Evolutionary conservation across 1,139 yeast species (phyloP).

Genomic region (Pichia cactophila): DNA sequence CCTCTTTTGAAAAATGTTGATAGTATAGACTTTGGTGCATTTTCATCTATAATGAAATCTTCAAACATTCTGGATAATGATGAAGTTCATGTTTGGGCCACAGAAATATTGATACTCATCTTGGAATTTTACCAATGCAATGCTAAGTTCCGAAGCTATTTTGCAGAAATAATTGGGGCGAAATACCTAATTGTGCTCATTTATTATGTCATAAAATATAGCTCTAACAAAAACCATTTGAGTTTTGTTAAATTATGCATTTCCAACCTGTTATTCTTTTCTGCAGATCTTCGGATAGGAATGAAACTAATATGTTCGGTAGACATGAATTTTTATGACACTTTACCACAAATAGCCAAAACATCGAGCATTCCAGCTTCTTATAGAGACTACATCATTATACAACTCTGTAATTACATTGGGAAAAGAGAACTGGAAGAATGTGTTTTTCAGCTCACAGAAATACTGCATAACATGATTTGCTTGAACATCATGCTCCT

Average conservation of each 20-base stretch:
- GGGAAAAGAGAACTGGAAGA: slow-evolving; percentile 30
- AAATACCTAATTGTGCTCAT: slow-evolving; percentile 50
- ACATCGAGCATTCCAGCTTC: slow-evolving; percentile 35
- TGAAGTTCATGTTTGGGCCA: slow-evolving; percentile 43
- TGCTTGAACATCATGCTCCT: slow-evolving; percentile 33
- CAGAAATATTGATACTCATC: slow-evolving; percentile 51
- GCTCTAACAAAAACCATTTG: slow-evolving; percentile 33
- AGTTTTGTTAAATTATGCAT: slow-evolving; percentile 53
- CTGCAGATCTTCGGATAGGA: slow-evolving; percentile 41
- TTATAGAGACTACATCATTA: slow-evolving; percentile 53
- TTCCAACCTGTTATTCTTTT: slow-evolving; percentile 52
- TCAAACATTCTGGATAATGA: slow-evolving; percentile 20
- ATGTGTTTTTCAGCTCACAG: slow-evolving; percentile 43
- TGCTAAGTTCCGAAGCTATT: slow-evolving; percentile 39
- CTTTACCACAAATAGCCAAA: slow-evolving; percentile 43
- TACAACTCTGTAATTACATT: slow-evolving; percentile 41
- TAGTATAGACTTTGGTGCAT: slow-evolving; percentile 16
- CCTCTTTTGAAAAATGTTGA: slow-evolving; percentile 39
- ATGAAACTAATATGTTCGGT: slow-evolving; percentile 40
- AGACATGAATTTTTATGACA: slow-evolving; percentile 33
- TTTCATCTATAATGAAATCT: slow-evolving; percentile 23
- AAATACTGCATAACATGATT: slow-evolving; percentile 52
- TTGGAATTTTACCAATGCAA: slow-evolving; percentile 82
- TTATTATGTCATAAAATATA: slow-evolving; percentile 50
- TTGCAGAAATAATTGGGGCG: slow-evolving; percentile 40